Evolutionary conservation across 2,329 filamentous ascomycete genomes (phyloP), one percentile per base, ranked within the genome.

Genomic region (Diplocarpon mali): DNA sequence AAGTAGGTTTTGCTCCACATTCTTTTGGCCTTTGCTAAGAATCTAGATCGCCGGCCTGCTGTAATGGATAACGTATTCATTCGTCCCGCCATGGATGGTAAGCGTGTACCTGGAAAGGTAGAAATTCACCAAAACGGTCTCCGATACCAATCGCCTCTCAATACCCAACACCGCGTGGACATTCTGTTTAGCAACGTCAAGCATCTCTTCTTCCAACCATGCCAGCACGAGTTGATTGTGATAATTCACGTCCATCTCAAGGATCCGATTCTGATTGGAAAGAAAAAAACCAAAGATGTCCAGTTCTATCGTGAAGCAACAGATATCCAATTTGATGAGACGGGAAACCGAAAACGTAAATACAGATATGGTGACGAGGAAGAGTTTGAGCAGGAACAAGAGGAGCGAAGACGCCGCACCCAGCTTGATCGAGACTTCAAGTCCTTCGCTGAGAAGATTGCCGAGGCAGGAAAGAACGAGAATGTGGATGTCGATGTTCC

Each of bases 61-160:
- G 83, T 90, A 49, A 75, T 98, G 58, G 86, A 94, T 50, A 92
- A 95, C 62, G 87, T 98, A 57, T 98, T 90, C 64, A 85, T 98
- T 54, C 85, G 92, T 46, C 92, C 92, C 40, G 87, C 88, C 0
- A 81, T 96, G 71, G 92, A 98, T 65, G 89, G 89, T 58, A 98
- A 98, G 68, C 87, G 92, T 58, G 86, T 98, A 27, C 85, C 92
- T 36, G 92, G 92, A 59, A 88, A 92, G 62, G 82, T 98, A 32
- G 90, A 96, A 66, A 95, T 98, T 40, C 92, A 98, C 66, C 89
- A 96, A 60, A 98, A 98, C 59, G 92, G 92, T 89, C 84, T 98
- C 46, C 85, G 92, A 49, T 98, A 98, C 64, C 74, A 90, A 68
- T 85, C 86, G 42, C 78, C 85, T 42, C 69, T 93, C 52, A 80